Percentiles rank a stretch among this genome's conserved stretches.
Evolutionary conservation across 2,329 filamentous ascomycete genomes (phyloP).

Genomic region (Bipolaris bicolor): DNA sequence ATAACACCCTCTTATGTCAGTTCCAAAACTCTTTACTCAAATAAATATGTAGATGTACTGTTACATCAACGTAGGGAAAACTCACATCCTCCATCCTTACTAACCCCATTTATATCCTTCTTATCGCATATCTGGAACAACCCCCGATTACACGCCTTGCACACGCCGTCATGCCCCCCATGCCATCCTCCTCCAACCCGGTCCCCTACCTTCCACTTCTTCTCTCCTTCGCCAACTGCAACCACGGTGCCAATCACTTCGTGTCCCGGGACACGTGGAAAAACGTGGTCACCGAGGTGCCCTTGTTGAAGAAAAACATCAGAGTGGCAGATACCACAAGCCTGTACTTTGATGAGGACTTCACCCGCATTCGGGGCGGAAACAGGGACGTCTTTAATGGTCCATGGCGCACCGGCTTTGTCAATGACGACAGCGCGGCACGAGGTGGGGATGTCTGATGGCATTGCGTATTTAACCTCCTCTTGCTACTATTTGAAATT

Average conservation of each 20-base stretch:
- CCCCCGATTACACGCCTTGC: slow-evolving; percentile 67
- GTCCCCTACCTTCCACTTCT: slow-evolving; percentile 67
- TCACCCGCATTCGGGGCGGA: slow-evolving; percentile 62
- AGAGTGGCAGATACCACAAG: slow-evolving; percentile 74
- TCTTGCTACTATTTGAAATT: too few species aligned
- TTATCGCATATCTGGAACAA: slow-evolving; percentile 73
- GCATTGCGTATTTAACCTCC: neutral
- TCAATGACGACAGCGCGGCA: slow-evolving; percentile 71
- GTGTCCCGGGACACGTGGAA: slow-evolving; percentile 70
- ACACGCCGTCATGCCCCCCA: slow-evolving; percentile 68
- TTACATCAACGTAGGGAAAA: neutral
- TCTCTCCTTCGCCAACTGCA: slow-evolving; percentile 63
- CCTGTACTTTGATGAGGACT: slow-evolving; percentile 72
- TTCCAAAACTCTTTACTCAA: neutral
- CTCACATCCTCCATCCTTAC: slow-evolving; percentile 68
- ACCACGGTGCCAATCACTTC: slow-evolving; percentile 73
- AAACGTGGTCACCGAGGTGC: slow-evolving; percentile 27
- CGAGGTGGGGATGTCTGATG: slow-evolving; percentile 59
- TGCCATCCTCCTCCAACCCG: slow-evolving; percentile 73
- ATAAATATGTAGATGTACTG: neutral
- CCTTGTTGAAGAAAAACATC: slow-evolving; percentile 55
- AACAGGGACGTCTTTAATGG: slow-evolving; percentile 65
- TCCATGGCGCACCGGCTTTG: slow-evolving; percentile 58
- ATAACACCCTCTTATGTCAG: neutral
- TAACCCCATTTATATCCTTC: slow-evolving; percentile 68